These are phyloP conservation scores for Monosporozyma unispora DNA, from an alignment of 805 yeast species.

Conservation along the genomic window DNA sequence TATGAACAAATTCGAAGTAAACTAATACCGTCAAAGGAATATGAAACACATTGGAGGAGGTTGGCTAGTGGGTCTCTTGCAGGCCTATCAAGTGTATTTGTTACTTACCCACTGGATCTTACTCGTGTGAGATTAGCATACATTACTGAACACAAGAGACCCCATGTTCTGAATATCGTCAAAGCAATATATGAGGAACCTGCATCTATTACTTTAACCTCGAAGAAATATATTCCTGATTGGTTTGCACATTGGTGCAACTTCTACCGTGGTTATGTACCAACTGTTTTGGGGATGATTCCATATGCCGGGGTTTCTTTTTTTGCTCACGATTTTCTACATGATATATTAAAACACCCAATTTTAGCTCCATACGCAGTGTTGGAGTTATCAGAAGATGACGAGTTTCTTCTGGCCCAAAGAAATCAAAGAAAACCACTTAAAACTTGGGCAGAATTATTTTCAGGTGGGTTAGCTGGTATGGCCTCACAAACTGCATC, in stretches of 20 bases:
- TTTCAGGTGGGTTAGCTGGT: slow-evolving; percentile 96
- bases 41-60: slow-evolving; percentile 76
- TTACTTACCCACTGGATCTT: slow-evolving; percentile 87
- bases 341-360: slow-evolving; percentile 71
- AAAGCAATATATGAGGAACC: slow-evolving; percentile 26
- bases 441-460: slow-evolving; percentile 81
- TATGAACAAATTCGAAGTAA: slow-evolving; percentile 84
- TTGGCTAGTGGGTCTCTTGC: slow-evolving; percentile 83
- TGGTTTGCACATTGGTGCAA: slow-evolving; percentile 40
- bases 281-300: slow-evolving; percentile 90
- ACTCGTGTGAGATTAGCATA: slow-evolving; percentile 88
- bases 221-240: slow-evolving; percentile 30
- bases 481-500: slow-evolving; percentile 93
- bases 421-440: slow-evolving; percentile 49
- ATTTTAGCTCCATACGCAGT: slow-evolving; percentile 46
- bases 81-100: slow-evolving; percentile 77
- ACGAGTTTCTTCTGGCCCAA: slow-evolving; percentile 10
- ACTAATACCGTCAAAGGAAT: slow-evolving; percentile 62
- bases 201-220: slow-evolving; percentile 25
- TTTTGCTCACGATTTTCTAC: slow-evolving; percentile 84
- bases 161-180: slow-evolving; percentile 21
- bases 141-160: slow-evolving; percentile 45
- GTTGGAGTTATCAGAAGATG: slow-evolving; percentile 16
- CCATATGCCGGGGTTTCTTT: slow-evolving; percentile 98
- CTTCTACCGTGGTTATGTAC: slow-evolving; percentile 89